Conservation (phyloP, 306 rosid species). For the Ormosia emarginata region DNA sequence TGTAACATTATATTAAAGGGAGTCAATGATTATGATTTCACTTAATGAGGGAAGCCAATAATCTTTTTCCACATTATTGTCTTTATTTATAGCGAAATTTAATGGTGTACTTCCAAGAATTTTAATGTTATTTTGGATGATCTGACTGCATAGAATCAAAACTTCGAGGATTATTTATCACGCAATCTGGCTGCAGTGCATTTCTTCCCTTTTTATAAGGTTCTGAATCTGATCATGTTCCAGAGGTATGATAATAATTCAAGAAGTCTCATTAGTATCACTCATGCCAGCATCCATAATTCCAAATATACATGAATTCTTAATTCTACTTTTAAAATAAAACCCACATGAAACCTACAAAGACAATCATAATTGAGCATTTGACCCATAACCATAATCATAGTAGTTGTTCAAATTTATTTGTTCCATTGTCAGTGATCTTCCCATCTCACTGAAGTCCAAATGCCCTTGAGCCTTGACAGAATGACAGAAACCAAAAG, state of each 20-base stretch:
- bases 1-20: neutral
- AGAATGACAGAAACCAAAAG: neutral
- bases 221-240: neutral
- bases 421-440: neutral
- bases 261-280: neutral
- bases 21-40: neutral
- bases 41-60: neutral
- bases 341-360: neutral
- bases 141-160: neutral
- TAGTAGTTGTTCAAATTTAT: neutral
- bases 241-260: neutral
- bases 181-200: neutral
- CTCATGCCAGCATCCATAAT: neutral
- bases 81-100: too few species aligned
- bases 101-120: neutral
- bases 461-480: neutral
- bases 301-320: neutral
- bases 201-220: neutral
- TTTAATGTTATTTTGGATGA: neutral
- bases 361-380: neutral
- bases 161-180: neutral
- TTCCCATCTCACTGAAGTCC: neutral
- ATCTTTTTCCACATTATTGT: neutral
- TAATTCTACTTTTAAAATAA: neutral
- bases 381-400: neutral